Evolutionary conservation across 2,329 filamentous ascomycete species (phyloP).

Genomic region (Lasiodiplodia citricola): DNA sequence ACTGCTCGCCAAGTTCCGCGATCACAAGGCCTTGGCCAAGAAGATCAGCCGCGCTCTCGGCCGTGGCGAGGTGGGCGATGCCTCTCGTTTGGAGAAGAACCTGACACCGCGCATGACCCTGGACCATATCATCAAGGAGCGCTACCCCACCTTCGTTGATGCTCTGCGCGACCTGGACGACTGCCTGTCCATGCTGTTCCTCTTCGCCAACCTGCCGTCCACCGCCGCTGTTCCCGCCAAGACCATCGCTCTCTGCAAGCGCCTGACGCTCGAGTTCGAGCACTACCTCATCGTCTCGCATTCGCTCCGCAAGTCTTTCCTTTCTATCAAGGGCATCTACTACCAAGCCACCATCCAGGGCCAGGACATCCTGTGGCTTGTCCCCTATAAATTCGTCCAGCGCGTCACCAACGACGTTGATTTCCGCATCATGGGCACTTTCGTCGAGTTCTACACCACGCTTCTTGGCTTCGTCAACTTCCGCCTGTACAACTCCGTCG

Average conservation of each 20-base stretch:
- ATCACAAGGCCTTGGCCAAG: conserved; percentile 95
- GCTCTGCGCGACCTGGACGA: conserved; percentile 94
- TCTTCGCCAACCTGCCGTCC: conserved; percentile 95
- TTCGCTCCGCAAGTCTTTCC: conserved; percentile 91
- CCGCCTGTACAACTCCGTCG: conserved; percentile 86
- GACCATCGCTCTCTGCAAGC: conserved; percentile 94
- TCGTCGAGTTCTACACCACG: conserved; percentile 98
- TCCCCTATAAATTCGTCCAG: conserved; percentile 98
- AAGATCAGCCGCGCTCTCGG: conserved; percentile 95
- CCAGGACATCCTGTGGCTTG: conserved; percentile 95
- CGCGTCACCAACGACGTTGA: conserved; percentile 91
- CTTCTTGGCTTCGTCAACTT: conserved; percentile 96
- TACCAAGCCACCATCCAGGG: conserved; percentile 98
- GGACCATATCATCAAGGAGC: conserved; percentile 96
- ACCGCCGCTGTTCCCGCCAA: conserved; percentile 88
- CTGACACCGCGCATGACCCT: conserved; percentile 88
- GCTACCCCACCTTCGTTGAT: conserved; percentile 96
- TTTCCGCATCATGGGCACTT: conserved; percentile 99
- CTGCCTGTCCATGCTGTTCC: conserved; percentile 93
- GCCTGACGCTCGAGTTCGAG: conserved; percentile 92
- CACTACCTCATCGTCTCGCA: conserved; percentile 95
- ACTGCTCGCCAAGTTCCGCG: conserved; percentile 89
- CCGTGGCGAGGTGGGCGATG: conserved; percentile 87
- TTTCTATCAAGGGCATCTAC: conserved; percentile 99
- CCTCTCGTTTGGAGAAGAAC: conserved; percentile 87